A percentile compares a stretch with the other conserved stretches of the same genome.
phyloP scores from a whole-genome alignment of 208 protist genomes.

The Sergeia podlipaevii region DNA sequence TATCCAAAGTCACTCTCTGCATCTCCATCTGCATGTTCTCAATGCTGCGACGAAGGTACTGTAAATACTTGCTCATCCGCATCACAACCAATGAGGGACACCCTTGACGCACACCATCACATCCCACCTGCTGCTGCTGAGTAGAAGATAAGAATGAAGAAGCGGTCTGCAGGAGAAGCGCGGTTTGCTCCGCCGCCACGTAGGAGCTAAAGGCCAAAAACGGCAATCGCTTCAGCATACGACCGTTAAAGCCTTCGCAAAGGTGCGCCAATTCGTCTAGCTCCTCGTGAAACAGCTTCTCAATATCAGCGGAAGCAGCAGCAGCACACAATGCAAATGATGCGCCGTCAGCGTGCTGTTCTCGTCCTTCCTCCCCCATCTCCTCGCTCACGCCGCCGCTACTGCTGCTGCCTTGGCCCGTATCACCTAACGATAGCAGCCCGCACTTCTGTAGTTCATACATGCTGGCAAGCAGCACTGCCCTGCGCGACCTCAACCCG shows the following conservation, averaged over 20 bases:
- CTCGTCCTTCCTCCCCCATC: not conserved
- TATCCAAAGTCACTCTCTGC: no score
- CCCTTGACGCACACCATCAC: not conserved
- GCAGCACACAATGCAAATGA: not conserved
- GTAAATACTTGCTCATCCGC: no score
- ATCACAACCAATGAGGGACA: not conserved
- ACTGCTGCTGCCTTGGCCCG: not conserved
- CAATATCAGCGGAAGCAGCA: not conserved
- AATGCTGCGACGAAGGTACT: no score
- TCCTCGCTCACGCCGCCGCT: constrained; percentile 3
- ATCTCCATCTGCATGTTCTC: no score
- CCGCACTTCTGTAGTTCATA: constrained; percentile 63
- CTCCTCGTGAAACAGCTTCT: not conserved
- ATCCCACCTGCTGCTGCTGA: no score
- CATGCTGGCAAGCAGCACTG: constrained; percentile 74
- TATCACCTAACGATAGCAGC: constrained; percentile 6
- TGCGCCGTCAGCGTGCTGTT: constrained; percentile 9
- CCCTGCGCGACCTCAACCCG: constrained; percentile 51
- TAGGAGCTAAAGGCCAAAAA: constrained; percentile 74
- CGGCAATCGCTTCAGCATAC: constrained; percentile 90
- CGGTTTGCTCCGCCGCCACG: constrained; percentile 4
- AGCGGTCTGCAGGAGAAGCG: constrained; percentile 1
- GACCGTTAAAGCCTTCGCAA: constrained; percentile 84
- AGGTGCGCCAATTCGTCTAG: constrained; percentile 29
- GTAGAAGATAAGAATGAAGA: not conserved